These are phyloP conservation scores for Magnusiomyces tetraspermus DNA, from an alignment of 1,139 yeast species.

Conservation along the genomic window DNA sequence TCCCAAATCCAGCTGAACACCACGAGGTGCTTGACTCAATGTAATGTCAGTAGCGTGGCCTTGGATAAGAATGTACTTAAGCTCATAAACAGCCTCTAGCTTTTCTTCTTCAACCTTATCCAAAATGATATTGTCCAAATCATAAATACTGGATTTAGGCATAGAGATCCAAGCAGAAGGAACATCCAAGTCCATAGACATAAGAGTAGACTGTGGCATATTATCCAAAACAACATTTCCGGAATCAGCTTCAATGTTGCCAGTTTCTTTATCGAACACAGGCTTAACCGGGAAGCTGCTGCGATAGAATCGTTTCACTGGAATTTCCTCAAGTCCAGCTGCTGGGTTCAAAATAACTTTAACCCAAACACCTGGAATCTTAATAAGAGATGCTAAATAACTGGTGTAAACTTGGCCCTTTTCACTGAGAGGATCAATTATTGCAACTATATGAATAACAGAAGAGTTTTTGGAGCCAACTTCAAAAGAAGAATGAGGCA, in stretches of 20 bases:
- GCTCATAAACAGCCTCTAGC: constrained; percentile 38
- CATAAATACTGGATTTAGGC: constrained; percentile 42
- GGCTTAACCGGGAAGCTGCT: constrained; percentile 38
- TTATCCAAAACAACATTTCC: constrained; percentile 26
- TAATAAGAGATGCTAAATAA: constrained; percentile 39
- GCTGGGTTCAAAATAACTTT: constrained; percentile 53
- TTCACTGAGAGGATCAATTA: constrained; percentile 67
- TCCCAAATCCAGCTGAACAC: constrained; percentile 41
- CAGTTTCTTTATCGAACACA: constrained; percentile 33
- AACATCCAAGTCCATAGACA: constrained; percentile 50
- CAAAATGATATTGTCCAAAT: constrained; percentile 48
- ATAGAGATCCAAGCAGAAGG: constrained; percentile 61
- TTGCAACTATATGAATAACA: constrained; percentile 41
- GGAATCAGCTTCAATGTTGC: constrained; percentile 27
- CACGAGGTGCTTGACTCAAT: constrained; percentile 39
- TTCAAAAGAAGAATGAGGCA: constrained; percentile 19
- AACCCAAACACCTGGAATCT: constrained; percentile 36
- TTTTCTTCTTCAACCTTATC: constrained; percentile 29
- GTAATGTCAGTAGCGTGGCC: constrained; percentile 52
- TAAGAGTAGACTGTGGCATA: constrained; percentile 44
- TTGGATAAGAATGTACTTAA: constrained; percentile 51
- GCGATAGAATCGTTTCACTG: constrained; percentile 52
- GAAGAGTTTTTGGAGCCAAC: constrained; percentile 19
- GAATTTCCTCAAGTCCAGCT: constrained; percentile 36
- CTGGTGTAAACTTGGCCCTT: constrained; percentile 54